Evolutionary conservation across 129 eudicot species (phyloP), one percentile per base, ranked within the genome.

Genomic region (Helianthus tuberosus): DNA sequence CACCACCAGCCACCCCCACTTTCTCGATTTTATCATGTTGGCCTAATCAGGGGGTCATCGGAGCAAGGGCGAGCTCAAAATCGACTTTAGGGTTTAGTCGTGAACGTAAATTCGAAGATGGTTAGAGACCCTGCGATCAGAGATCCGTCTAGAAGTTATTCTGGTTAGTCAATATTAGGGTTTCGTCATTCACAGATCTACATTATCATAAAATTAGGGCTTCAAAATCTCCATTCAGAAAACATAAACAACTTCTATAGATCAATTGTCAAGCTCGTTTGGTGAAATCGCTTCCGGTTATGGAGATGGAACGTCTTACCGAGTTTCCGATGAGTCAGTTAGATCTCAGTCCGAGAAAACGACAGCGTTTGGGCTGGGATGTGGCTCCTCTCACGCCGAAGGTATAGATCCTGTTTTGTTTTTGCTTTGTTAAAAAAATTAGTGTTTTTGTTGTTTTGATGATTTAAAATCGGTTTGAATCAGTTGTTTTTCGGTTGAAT

Each of bases 221-320:
- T 20, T 23, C 48, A 25, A 35, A 25, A 12, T 62, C 20, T 14
- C 66, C 20, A 11, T 14, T 46, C 15, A 29, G 23, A 27, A 39
- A 17, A 5, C 27, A 25, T 60, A 36, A 11, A 68, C 64, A n/a
- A n/a, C n/a, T n/a, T n/a, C n/a, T n/a, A n/a, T n/a, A n/a, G n/a
- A n/a, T n/a, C n/a, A n/a, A n/a, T n/a, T n/a, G n/a, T n/a, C n/a
- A n/a, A 3, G 10, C 3, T 39, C 11, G 13, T 77, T 23, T 1
- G 9, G 14, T 35, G 38, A 6, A 39, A 20, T 75, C 44, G 11
- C 62, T 35, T 49, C 35, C 49, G 70, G 51, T 59, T 69, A 93
- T 93, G 98, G 98, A 93, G 87, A 93, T 50, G 86, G 98, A 89
- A 57, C 98, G 95, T 54, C 95, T 88, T 59, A 86, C 91, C 44